Conservation (phyloP, 2,329 filamentous ascomycete genomes). For the Peltaster fructicola region DNA sequence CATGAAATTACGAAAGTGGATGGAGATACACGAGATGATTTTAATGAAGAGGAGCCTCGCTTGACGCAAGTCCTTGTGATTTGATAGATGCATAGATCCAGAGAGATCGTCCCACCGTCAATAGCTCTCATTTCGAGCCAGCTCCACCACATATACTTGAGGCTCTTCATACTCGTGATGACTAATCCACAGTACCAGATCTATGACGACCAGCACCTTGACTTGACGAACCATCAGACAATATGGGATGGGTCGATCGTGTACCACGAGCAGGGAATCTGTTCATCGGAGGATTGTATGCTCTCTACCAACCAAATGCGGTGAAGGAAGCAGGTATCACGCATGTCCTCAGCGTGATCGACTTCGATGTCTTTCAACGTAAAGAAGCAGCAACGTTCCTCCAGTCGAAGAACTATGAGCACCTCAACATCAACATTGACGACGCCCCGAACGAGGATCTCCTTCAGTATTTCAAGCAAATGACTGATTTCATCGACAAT, state of each 20-base stretch:
- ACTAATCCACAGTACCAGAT: not conserved
- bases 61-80: too few species aligned
- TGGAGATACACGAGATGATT: constrained; percentile 19
- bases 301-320: constrained; percentile 23
- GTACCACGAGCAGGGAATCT: constrained; percentile 19
- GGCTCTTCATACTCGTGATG: not conserved
- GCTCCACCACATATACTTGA: too few species aligned
- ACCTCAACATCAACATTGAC: constrained; percentile 64
- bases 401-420: constrained; percentile 28
- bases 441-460: constrained; percentile 78
- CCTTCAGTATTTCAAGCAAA: constrained; percentile 56
- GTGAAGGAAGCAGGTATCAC: constrained; percentile 58
- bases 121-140: too few species aligned
- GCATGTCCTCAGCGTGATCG: constrained; percentile 67
- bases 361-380: constrained; percentile 35
- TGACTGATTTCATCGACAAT: constrained; percentile 64
- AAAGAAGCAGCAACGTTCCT: constrained; percentile 4
- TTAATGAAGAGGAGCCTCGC: constrained; percentile 11
- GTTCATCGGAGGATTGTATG: constrained; percentile 26
- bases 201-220: too few species aligned
- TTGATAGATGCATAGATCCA: too few species aligned
- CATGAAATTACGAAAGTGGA: constrained; percentile 25
- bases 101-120: too few species aligned
- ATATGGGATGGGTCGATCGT: constrained; percentile 22
- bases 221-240: too few species aligned